phyloP scores from a whole-genome alignment of 106 monocot genomes.

The Agapanthus africanus region DNA sequence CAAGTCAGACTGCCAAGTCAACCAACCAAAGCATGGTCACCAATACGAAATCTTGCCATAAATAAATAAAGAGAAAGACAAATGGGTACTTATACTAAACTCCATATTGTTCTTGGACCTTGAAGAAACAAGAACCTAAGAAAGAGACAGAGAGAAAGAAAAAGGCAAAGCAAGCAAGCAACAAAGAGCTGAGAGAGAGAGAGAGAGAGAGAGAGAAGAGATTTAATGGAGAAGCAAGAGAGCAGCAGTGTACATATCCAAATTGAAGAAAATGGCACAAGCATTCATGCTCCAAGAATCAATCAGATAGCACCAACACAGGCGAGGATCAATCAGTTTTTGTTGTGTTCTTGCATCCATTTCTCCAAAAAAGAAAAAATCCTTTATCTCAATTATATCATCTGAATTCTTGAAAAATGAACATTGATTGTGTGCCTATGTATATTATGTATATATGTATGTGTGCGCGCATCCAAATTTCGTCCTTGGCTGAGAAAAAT shows the following conservation, averaged over 20 bases:
- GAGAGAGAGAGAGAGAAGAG: background rate
- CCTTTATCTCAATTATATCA: background rate
- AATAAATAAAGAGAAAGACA: no score
- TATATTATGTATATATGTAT: no score
- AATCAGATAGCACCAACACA: constrained; percentile 11
- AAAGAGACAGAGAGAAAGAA: constrained; percentile 6
- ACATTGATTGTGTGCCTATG: no score
- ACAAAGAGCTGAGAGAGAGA: background rate
- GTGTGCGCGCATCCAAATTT: no score
- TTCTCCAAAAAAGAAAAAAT: background rate
- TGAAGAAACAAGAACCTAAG: background rate
- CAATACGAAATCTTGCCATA: no score
- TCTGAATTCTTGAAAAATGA: background rate
- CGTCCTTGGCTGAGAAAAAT: no score
- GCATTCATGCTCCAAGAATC: constrained; percentile 9
- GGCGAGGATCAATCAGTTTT: background rate
- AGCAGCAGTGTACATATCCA: background rate
- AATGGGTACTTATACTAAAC: no score
- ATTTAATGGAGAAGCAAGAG: background rate
- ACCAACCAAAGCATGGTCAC: no score
- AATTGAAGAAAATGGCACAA: constrained; percentile 9
- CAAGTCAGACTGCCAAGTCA: no score
- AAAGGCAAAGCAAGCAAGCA: background rate
- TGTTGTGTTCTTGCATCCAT: background rate
- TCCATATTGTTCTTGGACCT: no score